Percentiles rank a stretch among this genome's conserved stretches.
Evolutionary conservation across 163 green algal species (phyloP).

Genomic region (Chlorella variabilis): DNA sequence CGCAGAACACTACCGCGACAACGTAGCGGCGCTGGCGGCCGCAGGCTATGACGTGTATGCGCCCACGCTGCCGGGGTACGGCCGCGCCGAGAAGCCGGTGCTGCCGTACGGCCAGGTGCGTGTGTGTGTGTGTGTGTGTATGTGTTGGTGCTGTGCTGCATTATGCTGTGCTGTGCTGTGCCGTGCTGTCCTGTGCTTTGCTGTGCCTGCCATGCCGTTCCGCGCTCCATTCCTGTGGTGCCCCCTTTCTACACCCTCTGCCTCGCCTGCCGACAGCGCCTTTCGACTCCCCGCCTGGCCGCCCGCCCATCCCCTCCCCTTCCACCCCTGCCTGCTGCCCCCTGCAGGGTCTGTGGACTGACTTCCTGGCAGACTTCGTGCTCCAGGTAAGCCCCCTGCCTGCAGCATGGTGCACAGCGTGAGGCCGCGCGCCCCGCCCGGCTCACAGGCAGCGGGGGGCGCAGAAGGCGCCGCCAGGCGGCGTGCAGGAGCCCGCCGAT

Average conservation of each 20-base stretch:
- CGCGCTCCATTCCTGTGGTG: no score
- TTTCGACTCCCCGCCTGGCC: no score
- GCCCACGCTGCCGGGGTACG: conserved; percentile 85
- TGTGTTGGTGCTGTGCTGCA: neutral
- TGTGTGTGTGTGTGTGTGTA: neutral
- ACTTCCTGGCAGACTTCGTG: conserved; percentile 84
- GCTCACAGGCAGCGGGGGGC: no score
- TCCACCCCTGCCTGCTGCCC: neutral
- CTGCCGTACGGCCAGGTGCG: conserved; percentile 71
- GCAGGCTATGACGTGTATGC: conserved; percentile 83
- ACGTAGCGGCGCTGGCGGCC: conserved; percentile 71
- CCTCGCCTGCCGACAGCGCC: no score
- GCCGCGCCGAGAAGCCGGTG: conserved; percentile 78
- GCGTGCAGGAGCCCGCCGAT: no score
- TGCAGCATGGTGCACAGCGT: neutral
- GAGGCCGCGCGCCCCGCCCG: no score
- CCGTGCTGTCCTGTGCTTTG: neutral
- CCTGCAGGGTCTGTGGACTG: conserved; percentile 73
- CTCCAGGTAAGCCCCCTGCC: conserved; percentile 33
- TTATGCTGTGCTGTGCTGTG: neutral
- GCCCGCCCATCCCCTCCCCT: neutral
- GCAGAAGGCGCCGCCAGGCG: no score
- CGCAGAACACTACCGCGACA: conserved; percentile 87
- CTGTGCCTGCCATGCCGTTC: no score
- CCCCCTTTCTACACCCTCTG: no score